These are phyloP conservation scores for Pseudoscleropodium purum DNA, from an alignment of 225 moss, liverwort and hornwort genomes.

Conservation along the genomic window DNA sequence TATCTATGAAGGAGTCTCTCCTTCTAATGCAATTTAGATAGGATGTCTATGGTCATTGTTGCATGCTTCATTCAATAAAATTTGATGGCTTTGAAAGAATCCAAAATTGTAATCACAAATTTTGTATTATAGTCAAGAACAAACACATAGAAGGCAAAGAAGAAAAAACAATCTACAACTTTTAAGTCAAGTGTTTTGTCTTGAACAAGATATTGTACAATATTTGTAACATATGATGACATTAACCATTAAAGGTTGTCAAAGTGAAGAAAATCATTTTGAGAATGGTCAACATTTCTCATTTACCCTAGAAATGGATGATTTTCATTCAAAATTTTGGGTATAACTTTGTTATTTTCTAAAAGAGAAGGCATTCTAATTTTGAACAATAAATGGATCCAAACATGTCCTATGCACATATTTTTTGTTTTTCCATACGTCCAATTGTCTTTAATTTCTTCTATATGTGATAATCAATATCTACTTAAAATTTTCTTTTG, in stretches of 20 bases:
- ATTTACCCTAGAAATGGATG: accelerated
- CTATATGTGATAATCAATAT: not conserved
- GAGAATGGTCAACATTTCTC: not conserved
- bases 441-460: not conserved
- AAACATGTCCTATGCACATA: not conserved
- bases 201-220: not conserved
- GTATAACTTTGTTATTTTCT: not conserved
- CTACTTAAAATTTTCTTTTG: not conserved
- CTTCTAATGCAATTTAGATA: no score
- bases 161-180: no score
- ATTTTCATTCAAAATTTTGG: not conserved
- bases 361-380: not conserved
- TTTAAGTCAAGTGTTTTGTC: not conserved
- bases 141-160: no score
- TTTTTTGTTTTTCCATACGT: not conserved
- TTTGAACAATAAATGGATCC: not conserved
- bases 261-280: not conserved
- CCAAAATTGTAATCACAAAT: no score
- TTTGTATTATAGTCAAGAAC: no score
- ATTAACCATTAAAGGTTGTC: not conserved
- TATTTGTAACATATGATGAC: not conserved
- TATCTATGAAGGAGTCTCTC: no score
- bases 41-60: no score
- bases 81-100: no score
- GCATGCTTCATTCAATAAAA: no score